These are phyloP conservation scores for Suillus paluster DNA, from an alignment of 768 basidiomycete species.

Conservation along the genomic window DNA sequence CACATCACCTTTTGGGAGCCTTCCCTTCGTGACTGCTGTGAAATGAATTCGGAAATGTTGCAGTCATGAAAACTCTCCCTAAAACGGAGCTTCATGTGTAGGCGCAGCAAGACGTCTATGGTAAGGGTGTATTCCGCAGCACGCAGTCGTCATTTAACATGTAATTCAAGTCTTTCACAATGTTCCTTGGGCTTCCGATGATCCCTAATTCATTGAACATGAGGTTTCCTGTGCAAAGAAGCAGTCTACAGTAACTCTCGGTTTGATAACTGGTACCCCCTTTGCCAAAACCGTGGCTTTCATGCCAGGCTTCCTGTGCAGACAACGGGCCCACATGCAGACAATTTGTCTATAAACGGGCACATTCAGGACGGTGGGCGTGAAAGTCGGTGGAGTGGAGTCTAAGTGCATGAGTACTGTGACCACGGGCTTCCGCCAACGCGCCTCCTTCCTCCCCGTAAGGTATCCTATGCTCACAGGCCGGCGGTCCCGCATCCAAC, in stretches of 20 bases:
- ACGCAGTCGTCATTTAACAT: background rate
- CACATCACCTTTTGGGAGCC: background rate
- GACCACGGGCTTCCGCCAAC: background rate
- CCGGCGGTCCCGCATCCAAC: background rate
- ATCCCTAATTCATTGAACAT: background rate
- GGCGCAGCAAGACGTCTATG: background rate
- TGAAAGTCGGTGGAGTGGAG: background rate
- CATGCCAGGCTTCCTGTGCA: background rate
- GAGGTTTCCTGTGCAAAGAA: background rate
- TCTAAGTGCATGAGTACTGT: no score
- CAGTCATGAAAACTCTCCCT: background rate
- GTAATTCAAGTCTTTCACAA: no score
- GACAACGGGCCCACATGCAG: background rate
- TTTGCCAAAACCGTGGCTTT: background rate
- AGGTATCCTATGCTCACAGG: background rate
- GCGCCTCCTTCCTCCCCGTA: no score
- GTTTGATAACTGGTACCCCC: background rate
- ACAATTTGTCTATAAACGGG: background rate
- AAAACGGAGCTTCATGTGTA: background rate
- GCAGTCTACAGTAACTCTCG: background rate
- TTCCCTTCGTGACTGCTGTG: background rate
- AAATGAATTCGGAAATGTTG: background rate
- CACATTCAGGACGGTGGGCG: background rate
- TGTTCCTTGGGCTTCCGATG: no score
- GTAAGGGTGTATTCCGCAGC: background rate